phyloP scores from a whole-genome alignment of 73 alveolate species.

The Symbiodinium pilosum region DNA sequence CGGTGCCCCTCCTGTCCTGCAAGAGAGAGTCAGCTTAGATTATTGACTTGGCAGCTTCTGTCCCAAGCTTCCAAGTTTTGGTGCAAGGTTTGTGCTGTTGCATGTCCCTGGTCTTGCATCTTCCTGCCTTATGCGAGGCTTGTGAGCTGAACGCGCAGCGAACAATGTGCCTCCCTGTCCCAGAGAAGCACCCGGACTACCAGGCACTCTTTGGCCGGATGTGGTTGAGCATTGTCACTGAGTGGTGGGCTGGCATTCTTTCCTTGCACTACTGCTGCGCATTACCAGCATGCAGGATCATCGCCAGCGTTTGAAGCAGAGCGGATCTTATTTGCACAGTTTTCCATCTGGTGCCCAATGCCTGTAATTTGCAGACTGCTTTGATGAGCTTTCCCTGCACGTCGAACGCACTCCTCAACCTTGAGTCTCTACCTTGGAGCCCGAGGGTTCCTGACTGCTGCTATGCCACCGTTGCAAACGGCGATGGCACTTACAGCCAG shows the following conservation, averaged over 20 bases:
- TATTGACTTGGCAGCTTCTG: too few species aligned
- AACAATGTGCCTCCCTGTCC: conserved; percentile 60
- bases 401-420: background rate
- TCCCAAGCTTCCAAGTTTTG: too few species aligned
- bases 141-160: conserved; percentile 75
- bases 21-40: too few species aligned
- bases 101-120: too few species aligned
- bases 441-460: conserved; percentile 79
- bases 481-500: conserved; percentile 65
- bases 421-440: background rate
- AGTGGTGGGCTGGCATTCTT: background rate
- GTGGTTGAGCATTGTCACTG: background rate
- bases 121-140: conserved; percentile 3
- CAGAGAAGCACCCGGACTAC: conserved; percentile 82
- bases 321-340: background rate
- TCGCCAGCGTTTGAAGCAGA: conserved; percentile 73
- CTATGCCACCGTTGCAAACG: conserved; percentile 46
- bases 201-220: too few species aligned
- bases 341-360: too few species aligned
- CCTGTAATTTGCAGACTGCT: too few species aligned
- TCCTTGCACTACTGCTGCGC: background rate
- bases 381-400: background rate
- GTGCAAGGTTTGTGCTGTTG: too few species aligned
- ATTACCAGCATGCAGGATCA: conserved; percentile 32
- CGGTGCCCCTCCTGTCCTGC: background rate